Percentiles rank a stretch among this genome's conserved stretches.
These are phyloP conservation scores for Meripilus lineatus DNA, from an alignment of 1,284 basidiomycete genomes.

Conservation along the genomic window DNA sequence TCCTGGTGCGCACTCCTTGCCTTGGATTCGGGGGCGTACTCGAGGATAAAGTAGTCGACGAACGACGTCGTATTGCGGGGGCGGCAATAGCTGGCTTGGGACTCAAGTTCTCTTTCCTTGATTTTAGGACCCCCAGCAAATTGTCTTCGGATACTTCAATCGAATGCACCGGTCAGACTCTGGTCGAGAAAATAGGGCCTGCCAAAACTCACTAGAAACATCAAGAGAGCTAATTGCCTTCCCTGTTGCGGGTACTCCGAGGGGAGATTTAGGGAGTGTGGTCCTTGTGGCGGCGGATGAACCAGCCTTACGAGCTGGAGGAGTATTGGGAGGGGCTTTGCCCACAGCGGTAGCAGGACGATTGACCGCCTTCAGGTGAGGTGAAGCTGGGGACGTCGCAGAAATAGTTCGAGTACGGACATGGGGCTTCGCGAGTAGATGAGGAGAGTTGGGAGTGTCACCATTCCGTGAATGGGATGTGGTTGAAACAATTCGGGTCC, in stretches of 20 bases:
- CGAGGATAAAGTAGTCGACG: slow-evolving; percentile 11
- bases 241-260: slow-evolving; percentile 5
- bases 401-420: slow-evolving; percentile 11
- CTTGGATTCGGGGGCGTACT: slow-evolving; percentile 6
- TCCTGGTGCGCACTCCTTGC: slow-evolving; percentile 10
- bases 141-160: slow-evolving; percentile 23
- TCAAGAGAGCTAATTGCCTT: slow-evolving; percentile 12
- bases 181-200: too few species aligned
- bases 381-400: slow-evolving; percentile 1
- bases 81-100: slow-evolving; percentile 4
- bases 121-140: slow-evolving; percentile 17
- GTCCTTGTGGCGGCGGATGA: slow-evolving; percentile 14
- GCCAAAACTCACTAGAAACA: slow-evolving; percentile 19
- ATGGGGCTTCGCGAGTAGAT: background rate
- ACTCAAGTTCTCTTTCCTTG: slow-evolving; percentile 14
- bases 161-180: too few species aligned
- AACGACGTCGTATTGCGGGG: slow-evolving; percentile 10
- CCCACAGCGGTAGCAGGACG: slow-evolving; percentile 8
- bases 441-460: slow-evolving; percentile 3
- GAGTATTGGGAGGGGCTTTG: slow-evolving; percentile 2
- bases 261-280: slow-evolving; percentile 19
- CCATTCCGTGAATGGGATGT: background rate
- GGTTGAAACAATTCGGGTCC: background rate
- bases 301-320: background rate
- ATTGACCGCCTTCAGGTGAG: background rate